Evolutionary conservation across 257 asterid genomes (phyloP).

Genomic region (Capsicum chinense): DNA sequence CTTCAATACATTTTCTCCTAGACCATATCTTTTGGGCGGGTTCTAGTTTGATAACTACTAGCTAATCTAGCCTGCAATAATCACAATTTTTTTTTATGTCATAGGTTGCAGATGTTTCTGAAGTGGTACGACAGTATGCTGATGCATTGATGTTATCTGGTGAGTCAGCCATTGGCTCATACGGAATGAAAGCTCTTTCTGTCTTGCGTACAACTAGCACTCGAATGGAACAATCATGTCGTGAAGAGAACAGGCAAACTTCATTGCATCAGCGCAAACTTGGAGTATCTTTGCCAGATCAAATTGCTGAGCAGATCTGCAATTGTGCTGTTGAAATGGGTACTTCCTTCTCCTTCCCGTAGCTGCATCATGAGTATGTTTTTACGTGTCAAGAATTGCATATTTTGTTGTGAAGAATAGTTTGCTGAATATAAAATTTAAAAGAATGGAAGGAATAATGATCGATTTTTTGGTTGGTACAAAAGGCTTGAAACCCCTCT

Average conservation of each 20-base stretch:
- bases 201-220: constrained; percentile 71
- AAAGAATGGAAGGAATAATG: not conserved
- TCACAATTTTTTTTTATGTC: not conserved
- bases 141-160: constrained; percentile 93
- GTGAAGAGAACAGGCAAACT: constrained; percentile 65
- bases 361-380: not conserved
- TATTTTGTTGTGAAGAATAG: not conserved
- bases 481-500: no score
- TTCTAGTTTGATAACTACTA: not conserved
- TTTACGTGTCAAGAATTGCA: not conserved
- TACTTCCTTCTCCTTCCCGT: constrained; percentile 35
- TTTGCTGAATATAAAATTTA: not conserved
- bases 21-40: not conserved
- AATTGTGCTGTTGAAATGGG: constrained; percentile 82
- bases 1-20: not conserved
- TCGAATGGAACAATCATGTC: constrained; percentile 78
- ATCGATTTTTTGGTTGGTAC: not conserved
- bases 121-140: constrained; percentile 82
- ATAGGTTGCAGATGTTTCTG: constrained; percentile 92
- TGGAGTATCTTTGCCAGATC: constrained; percentile 58
- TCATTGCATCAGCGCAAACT: constrained; percentile 44
- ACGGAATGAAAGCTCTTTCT: constrained; percentile 69
- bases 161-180: constrained; percentile 86
- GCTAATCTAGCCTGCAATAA: not conserved
- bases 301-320: constrained; percentile 78